Evolutionary conservation across 169 alveolate genomes (phyloP), one percentile per base, ranked within the genome.

Genomic region (Plasmodium reichenowi): DNA sequence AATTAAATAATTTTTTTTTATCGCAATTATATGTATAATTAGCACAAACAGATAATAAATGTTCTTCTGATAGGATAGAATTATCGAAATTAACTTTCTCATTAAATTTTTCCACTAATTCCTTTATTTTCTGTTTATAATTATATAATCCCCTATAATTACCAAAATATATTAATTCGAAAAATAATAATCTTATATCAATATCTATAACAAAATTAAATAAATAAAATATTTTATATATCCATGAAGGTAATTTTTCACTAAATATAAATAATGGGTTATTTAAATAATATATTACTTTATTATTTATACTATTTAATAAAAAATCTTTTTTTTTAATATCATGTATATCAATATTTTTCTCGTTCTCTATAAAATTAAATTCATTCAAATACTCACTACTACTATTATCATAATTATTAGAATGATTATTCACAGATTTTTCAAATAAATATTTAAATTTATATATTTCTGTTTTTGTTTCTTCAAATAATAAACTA

Each of bases 111-210:
- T 86, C 92, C 13, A 86, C 92, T n/a, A 86, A 43, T 72, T 86
- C 92, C 72, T 86, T 86, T 86, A 86, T 86, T 56, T 72, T 86
- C 58, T 72, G 75, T 43, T 72, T 70, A 73, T 86, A 86, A 86
- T 86, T 86, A 60, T 86, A 72, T 60, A 86, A 72, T 64, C 92
- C 92, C 71, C 92, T 86, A 72, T 86, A 86, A 38, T 72, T 72
- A 9, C 92, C 92, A 86, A 86, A 86, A 48, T 86, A 86, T 26
- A 24, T 43, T 22, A 86, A 15, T 54, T 86, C 92, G 48, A 86
- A 86, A 72, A 72, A 86, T 45, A 86, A 38, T 0, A 72, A 58
- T 54, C 92, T 59, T 26, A 86, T 86, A 20, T 86, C 92, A 86
- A 86, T 86, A 62, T 86, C 75, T 32, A 86, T 56, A 17, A 72